These are phyloP conservation scores for Penicillium steckii DNA, from an alignment of 495 filamentous ascomycete genomes.

Conservation along the genomic window DNA sequence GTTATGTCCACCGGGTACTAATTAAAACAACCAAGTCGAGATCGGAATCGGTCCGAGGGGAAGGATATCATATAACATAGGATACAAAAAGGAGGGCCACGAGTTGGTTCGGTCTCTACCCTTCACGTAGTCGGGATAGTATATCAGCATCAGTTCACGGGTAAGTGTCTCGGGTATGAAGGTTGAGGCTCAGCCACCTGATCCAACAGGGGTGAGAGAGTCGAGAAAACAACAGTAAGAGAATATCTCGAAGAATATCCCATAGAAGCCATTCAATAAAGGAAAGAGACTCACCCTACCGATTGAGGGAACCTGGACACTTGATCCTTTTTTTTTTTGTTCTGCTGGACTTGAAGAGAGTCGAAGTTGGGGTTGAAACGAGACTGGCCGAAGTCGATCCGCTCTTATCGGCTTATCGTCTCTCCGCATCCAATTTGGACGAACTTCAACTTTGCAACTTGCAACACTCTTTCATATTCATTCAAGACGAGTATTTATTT, in stretches of 20 bases:
- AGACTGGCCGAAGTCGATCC: constrained; percentile 26
- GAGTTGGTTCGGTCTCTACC: constrained; percentile 2
- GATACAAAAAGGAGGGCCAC: constrained; percentile 1
- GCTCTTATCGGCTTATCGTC: constrained; percentile 43
- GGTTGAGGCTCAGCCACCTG: not conserved
- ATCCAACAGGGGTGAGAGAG: not conserved
- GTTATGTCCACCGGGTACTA: no score
- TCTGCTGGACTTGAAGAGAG: no score
- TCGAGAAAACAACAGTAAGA: not conserved
- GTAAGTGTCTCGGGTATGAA: not conserved
- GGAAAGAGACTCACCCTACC: constrained; percentile 8
- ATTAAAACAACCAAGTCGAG: constrained; percentile 9
- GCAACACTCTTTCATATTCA: no score
- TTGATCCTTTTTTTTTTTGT: no score
- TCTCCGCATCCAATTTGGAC: constrained; percentile 36
- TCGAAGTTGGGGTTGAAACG: constrained; percentile 2
- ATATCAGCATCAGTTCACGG: constrained; percentile 1
- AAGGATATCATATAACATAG: constrained; percentile 11
- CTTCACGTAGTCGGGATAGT: not conserved
- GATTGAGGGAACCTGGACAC: constrained; percentile 12
- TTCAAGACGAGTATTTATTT: no score
- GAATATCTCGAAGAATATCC: not conserved
- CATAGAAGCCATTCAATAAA: not conserved
- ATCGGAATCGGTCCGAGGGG: constrained; percentile 18
- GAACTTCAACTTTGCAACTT: no score